Evolutionary conservation across 176 grass and related monocot genomes (phyloP).

Genomic region (Coix lacrymajobi): DNA sequence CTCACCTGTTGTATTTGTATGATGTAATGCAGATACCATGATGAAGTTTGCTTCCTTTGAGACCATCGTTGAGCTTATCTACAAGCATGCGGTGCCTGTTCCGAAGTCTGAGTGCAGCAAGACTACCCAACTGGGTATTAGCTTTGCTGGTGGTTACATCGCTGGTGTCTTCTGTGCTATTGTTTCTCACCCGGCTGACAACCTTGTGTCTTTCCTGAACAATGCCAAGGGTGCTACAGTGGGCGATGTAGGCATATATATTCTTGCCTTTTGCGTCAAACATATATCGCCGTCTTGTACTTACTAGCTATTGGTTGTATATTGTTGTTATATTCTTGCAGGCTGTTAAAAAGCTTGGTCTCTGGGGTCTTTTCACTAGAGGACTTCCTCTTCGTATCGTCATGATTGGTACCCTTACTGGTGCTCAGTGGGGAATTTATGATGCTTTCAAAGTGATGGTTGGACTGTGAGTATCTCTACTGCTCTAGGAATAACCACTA

Average conservation of each 20-base stretch:
- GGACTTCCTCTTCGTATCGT: slow-evolving; percentile 95
- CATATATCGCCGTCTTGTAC: background rate
- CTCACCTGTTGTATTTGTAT: background rate
- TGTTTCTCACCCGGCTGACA: slow-evolving; percentile 95
- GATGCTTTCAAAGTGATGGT: slow-evolving; percentile 95
- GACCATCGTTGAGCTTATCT: slow-evolving; percentile 75
- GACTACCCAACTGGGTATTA: slow-evolving; percentile 69
- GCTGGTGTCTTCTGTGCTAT: slow-evolving; percentile 89
- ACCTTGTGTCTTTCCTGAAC: slow-evolving; percentile 92
- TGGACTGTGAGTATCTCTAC: slow-evolving; percentile 73
- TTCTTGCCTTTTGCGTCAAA: background rate
- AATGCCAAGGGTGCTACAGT: slow-evolving; percentile 94
- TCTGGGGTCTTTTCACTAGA: slow-evolving; percentile 80
- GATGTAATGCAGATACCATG: slow-evolving; percentile 77
- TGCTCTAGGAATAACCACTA: background rate
- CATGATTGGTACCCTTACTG: slow-evolving; percentile 94
- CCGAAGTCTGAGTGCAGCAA: slow-evolving; percentile 85
- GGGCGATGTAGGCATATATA: slow-evolving; percentile 61
- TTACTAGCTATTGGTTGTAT: background rate
- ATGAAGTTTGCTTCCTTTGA: slow-evolving; percentile 99
- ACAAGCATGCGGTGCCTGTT: slow-evolving; percentile 70
- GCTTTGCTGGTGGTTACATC: slow-evolving; percentile 81
- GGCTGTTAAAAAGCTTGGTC: slow-evolving; percentile 87
- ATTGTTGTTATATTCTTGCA: slow-evolving; percentile 24
- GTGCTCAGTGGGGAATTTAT: slow-evolving; percentile 96